Evolutionary conservation across 2,329 filamentous ascomycete species (phyloP).

Genomic region (Microdochium trichocladiopsis): DNA sequence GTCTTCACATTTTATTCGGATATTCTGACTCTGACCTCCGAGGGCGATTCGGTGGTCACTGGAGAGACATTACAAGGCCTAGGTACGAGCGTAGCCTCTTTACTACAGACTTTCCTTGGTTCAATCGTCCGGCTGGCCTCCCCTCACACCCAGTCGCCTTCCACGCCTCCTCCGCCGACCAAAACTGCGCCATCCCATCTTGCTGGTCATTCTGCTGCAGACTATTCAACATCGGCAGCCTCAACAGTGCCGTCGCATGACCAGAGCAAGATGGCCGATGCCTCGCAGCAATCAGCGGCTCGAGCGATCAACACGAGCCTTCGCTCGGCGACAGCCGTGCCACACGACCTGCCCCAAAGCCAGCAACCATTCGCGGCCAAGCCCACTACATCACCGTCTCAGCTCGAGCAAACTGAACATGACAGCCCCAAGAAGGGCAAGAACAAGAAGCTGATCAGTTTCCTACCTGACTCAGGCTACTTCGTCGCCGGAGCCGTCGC

Average conservation of each 20-base stretch:
- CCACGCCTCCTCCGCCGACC: conserved; percentile 5
- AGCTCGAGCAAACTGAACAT: conserved; percentile 6
- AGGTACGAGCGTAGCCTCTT: conserved; percentile 72
- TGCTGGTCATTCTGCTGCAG: conserved; percentile 5
- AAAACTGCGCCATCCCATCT: conserved; percentile 11
- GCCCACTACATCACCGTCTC: conserved; percentile 5
- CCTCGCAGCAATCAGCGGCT: not conserved
- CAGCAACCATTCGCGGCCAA: not conserved
- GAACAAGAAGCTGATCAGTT: conserved; percentile 53
- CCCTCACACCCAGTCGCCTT: conserved; percentile 30
- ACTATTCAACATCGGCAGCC: conserved; percentile 12
- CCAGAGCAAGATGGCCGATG: not conserved
- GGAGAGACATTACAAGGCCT: conserved; percentile 87
- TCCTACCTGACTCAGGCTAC: conserved; percentile 88
- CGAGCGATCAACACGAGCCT: not conserved
- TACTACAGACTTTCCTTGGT: conserved; percentile 69
- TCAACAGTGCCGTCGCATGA: not conserved
- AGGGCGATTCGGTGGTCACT: conserved; percentile 89
- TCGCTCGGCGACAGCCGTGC: not conserved
- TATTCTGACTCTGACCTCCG: conserved; percentile 80
- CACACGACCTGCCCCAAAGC: not conserved
- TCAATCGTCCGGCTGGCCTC: conserved; percentile 63
- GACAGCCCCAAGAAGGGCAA: conserved; percentile 16
- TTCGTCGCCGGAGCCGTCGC: conserved; percentile 93
- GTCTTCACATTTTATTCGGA: conserved; percentile 89